These are phyloP conservation scores for Adansonia rubrostipa DNA, from an alignment of 441 rosid genomes.

Conservation along the genomic window DNA sequence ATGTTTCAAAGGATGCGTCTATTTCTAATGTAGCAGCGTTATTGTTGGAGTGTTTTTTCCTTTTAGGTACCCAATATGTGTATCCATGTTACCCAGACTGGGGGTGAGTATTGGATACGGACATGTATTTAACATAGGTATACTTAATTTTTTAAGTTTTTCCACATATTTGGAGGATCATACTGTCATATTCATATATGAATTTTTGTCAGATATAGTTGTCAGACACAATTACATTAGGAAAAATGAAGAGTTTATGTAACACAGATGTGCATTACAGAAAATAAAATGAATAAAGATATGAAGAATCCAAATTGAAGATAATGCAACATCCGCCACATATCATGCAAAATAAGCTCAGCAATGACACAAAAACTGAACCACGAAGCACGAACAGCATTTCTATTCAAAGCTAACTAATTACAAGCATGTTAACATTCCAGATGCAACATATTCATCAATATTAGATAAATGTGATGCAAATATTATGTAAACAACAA, in stretches of 20 bases:
- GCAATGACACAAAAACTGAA: neutral
- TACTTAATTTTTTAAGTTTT: too few relatives aligned
- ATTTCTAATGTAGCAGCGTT: neutral
- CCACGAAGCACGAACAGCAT: neutral
- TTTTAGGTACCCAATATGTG: neutral
- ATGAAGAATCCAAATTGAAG: neutral
- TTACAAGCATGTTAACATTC: neutral
- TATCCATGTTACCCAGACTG: too few relatives aligned
- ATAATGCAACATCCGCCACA: neutral
- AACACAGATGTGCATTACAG: neutral
- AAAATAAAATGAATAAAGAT: neutral
- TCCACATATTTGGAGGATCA: too few relatives aligned
- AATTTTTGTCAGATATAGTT: too few relatives aligned
- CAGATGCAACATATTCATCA: neutral
- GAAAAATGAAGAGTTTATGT: too few relatives aligned
- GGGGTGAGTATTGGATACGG: too few relatives aligned
- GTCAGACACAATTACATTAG: too few relatives aligned
- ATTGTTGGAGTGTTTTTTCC: neutral
- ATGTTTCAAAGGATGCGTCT: neutral
- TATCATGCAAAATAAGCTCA: neutral
- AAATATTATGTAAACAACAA: neutral
- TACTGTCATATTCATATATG: too few relatives aligned
- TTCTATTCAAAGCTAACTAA: neutral
- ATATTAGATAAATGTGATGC: neutral
- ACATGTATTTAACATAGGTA: too few relatives aligned